These are phyloP conservation scores for Arctium lappa DNA, from an alignment of 129 eudicot genomes.

Conservation along the genomic window DNA sequence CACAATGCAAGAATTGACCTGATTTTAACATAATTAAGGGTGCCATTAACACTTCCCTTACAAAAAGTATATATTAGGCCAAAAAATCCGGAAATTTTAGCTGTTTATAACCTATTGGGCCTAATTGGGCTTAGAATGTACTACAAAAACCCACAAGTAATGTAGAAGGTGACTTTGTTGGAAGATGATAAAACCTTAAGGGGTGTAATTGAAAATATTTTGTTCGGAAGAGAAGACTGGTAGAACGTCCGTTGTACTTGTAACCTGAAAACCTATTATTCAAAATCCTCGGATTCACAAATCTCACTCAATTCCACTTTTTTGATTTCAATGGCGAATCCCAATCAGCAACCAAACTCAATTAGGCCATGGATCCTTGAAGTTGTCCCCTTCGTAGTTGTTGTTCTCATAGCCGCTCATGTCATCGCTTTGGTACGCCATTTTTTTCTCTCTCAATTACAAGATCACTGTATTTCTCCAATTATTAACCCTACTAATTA, in stretches of 20 bases:
- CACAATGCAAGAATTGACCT: too few relatives aligned
- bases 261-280: not conserved
- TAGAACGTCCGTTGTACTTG: not conserved
- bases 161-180: not conserved
- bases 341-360: conserved; percentile 22
- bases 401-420: conserved; percentile 41
- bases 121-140: not conserved
- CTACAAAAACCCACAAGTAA: not conserved
- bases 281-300: conserved; percentile 6
- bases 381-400: conserved; percentile 29
- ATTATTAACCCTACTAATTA: not conserved
- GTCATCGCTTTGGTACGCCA: conserved; percentile 37
- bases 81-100: too few relatives aligned
- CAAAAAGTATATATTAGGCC: too few relatives aligned
- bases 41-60: too few relatives aligned
- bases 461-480: not conserved
- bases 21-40: too few relatives aligned
- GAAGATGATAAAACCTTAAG: not conserved
- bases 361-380: conserved; percentile 41
- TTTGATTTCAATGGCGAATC: conserved; percentile 31
- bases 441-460: not conserved
- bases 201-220: conserved; percentile 1
- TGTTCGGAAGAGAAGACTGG: not conserved
- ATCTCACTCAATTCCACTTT: conserved; percentile 11
- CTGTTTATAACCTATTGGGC: not conserved